Conservation (phyloP, 2,329 filamentous ascomycete genomes). For the Penicillium sp. region DNA sequence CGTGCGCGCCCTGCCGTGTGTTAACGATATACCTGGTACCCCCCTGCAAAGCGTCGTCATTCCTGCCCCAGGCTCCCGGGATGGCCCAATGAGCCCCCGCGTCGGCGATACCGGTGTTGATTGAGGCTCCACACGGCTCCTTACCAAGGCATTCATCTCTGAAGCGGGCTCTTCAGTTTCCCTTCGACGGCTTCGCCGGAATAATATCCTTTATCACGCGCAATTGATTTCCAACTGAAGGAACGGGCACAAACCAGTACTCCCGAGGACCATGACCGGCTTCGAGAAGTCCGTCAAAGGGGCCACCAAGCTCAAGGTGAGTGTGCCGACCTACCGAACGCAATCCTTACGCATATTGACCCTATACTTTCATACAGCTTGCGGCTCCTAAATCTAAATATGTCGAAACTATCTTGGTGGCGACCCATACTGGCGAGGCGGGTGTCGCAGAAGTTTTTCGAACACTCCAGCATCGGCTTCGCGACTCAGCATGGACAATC, state of each 20-base stretch:
- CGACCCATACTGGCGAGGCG: conserved; percentile 90
- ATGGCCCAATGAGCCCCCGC: conserved; percentile 32
- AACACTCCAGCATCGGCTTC: conserved; percentile 79
- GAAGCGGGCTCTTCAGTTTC: conserved; percentile 21
- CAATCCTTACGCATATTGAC: conserved; percentile 5
- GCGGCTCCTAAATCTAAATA: conserved; percentile 98
- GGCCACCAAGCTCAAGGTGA: conserved; percentile 94
- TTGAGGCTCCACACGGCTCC: conserved; percentile 21
- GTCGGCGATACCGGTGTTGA: conserved; percentile 27
- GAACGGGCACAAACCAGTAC: neutral
- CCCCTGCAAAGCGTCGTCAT: conserved; percentile 7
- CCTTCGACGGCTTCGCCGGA: neutral
- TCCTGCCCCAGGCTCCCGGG: conserved; percentile 16
- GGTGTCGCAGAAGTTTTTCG: conserved; percentile 96
- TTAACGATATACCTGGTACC: neutral
- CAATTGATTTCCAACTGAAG: neutral
- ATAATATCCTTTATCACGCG: neutral
- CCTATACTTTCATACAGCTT: conserved; percentile 56
- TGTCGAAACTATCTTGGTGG: conserved; percentile 95
- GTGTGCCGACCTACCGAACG: conserved; percentile 21
- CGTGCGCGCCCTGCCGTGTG: neutral
- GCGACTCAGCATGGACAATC: conserved; percentile 99
- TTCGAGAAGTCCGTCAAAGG: conserved; percentile 99
- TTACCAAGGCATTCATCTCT: conserved; percentile 13
- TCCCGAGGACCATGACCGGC: conserved; percentile 40